Percentiles rank a stretch among this genome's conserved stretches.
These are phyloP conservation scores for Cladosporium sp. DNA, from an alignment of 2,329 filamentous ascomycete genomes.

Conservation along the genomic window DNA sequence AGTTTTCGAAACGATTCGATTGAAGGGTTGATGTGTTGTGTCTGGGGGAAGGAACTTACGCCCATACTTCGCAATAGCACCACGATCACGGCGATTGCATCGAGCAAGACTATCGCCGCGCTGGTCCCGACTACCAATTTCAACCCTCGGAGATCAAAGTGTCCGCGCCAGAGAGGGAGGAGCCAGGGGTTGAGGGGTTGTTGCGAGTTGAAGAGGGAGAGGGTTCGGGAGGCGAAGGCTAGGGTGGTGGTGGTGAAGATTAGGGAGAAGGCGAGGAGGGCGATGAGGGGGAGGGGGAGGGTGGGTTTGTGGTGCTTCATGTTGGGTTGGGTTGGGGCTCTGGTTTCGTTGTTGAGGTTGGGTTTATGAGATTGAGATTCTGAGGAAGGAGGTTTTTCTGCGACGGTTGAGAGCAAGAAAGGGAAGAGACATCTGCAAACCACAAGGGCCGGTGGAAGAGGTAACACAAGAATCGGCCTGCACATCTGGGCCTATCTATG, in stretches of 20 bases:
- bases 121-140: slow-evolving; percentile 37
- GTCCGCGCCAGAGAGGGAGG: slow-evolving; percentile 44
- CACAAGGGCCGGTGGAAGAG: too few relatives aligned
- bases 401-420: too few relatives aligned
- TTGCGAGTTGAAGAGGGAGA: slow-evolving; percentile 40
- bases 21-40: too few relatives aligned
- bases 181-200: slow-evolving; percentile 43
- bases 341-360: not conserved
- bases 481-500: too few relatives aligned
- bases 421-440: too few relatives aligned
- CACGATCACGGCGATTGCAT: slow-evolving; percentile 31
- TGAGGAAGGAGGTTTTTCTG: not conserved
- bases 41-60: too few relatives aligned
- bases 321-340: not conserved
- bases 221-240: slow-evolving; percentile 39
- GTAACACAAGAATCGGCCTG: too few relatives aligned
- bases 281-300: slow-evolving; percentile 22
- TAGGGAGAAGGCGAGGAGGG: slow-evolving; percentile 27
- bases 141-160: slow-evolving; percentile 43
- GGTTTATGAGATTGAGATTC: not conserved
- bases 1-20: too few relatives aligned
- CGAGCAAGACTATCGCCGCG: slow-evolving; percentile 36
- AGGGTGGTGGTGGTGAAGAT: slow-evolving; percentile 39
- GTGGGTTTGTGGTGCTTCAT: not conserved
- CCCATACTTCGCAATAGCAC: slow-evolving; percentile 26